Base-by-base conservation (phyloP, 495 filamentous ascomycete genomes). In the Wilcoxina mikolae region DNA sequence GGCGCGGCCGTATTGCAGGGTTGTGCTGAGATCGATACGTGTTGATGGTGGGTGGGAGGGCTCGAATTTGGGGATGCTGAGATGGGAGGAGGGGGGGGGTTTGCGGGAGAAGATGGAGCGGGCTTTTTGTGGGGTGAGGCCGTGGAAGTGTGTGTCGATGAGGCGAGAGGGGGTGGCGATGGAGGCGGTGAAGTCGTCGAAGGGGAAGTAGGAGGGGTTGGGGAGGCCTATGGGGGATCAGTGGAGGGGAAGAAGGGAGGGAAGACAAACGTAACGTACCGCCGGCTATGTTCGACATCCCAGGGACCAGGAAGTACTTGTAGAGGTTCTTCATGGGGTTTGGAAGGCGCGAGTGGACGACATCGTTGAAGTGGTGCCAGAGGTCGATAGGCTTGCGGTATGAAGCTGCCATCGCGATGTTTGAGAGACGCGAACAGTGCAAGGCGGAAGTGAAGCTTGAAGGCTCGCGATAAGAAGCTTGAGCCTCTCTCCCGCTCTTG, bases 101-200 rank as follows among this genome's bases (percentile, higher is more conserved):
- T 22, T 38, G 7, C 22, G 15, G 4, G 4, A 53, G 7, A 61
- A 70, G 51, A 60, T 57, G 35, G 65, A 66, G 27, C 46, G 22
- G 12, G 27, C 46, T 7, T 15, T 49, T 1, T 15, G 12, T 10
- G 25, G 46, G 9, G 72, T 68, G 25, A 77, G 74, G 44, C 73
- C 67, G 59, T 81, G 27, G 61, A 52, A 24, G 28, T 78, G 12
- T 76, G 76, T 26, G 80, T 78, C 0, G 2, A 56, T 73, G 69
- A 82, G 88, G 60, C 88, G 78, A 18, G 81, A 69, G 9, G 87
- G 78, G 24, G 75, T 76, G 10, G 87, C 85, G 50, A 78, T 74
- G 54, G 81, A 76, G n/a, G 86, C 83, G 67, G 90, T 85, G 25
- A 94, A 78, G 0, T 86, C 93, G 54, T 95, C 87, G 67, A 84